Conservation (phyloP, 768 basidiomycete genomes). For the Hortiboletus campestris region DNA sequence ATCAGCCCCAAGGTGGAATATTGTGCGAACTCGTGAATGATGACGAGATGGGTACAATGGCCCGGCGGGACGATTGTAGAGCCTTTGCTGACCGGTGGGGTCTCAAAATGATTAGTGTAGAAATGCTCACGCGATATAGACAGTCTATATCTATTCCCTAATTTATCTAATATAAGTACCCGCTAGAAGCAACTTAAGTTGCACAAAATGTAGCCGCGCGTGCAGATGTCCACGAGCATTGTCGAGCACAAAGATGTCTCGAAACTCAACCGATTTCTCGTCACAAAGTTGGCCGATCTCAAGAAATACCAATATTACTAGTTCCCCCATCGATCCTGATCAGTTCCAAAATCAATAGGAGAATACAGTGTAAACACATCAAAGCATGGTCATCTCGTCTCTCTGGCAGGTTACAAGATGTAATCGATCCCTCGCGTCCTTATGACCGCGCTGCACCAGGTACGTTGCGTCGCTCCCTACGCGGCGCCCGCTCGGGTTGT, state of each 20-base stretch:
- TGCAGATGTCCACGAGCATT: constrained; percentile 70
- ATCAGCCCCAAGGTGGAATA: constrained; percentile 63
- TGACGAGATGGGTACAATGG: constrained; percentile 86
- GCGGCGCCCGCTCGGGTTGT: constrained; percentile 65
- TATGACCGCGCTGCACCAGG: constrained; percentile 71
- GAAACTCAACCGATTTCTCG: constrained; percentile 72
- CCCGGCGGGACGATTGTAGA: constrained; percentile 90
- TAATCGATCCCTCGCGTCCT: not conserved
- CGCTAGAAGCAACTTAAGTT: not conserved
- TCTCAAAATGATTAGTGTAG: constrained; percentile 92
- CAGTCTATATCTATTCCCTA: not conserved
- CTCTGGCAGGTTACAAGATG: not conserved
- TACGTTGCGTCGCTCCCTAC: constrained; percentile 75
- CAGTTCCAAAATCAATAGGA: not conserved
- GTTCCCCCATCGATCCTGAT: not conserved
- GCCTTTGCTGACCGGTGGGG: constrained; percentile 89
- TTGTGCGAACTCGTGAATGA: constrained; percentile 97
- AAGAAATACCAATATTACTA: constrained; percentile 93
- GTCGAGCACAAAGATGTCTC: constrained; percentile 49
- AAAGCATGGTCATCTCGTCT: constrained; percentile 25
- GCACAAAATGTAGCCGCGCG: not conserved
- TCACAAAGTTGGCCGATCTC: constrained; percentile 93
- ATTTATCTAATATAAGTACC: not conserved
- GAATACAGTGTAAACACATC: not conserved
- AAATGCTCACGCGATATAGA: constrained; percentile 61